Evolutionary conservation across 805 yeast genomes (phyloP).

Genomic region (Yarrowia yakushimensis): DNA sequence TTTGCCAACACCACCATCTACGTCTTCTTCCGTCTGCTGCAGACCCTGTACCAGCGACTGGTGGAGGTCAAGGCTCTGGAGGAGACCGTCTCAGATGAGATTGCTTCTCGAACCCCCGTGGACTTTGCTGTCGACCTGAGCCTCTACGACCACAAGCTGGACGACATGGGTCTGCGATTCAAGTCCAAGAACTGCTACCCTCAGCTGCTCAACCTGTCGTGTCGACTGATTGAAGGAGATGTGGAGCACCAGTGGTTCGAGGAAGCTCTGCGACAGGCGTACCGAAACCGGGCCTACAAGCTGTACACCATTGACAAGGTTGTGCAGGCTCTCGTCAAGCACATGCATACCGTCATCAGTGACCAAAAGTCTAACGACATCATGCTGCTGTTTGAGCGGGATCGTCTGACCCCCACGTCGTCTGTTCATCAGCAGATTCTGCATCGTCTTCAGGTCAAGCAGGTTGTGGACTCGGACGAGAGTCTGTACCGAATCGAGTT

Average conservation of each 20-base stretch:
- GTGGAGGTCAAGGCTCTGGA: conserved; percentile 71
- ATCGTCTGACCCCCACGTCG: conserved; percentile 60
- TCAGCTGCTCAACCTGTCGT: conserved; percentile 74
- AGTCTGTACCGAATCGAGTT: conserved; percentile 86
- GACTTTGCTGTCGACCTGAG: conserved; percentile 84
- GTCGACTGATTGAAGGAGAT: conserved; percentile 78
- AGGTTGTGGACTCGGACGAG: conserved; percentile 79
- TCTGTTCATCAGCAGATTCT: conserved; percentile 84
- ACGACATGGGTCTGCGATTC: conserved; percentile 74
- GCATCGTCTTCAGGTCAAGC: conserved; percentile 82
- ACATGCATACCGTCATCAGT: conserved; percentile 76
- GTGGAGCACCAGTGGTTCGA: conserved; percentile 93
- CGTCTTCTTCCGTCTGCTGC: conserved; percentile 81
- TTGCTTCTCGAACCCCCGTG: conserved; percentile 45
- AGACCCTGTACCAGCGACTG: conserved; percentile 76
- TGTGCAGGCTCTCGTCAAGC: conserved; percentile 76
- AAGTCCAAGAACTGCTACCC: conserved; percentile 47
- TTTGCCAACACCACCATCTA: conserved; percentile 88
- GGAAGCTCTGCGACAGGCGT: conserved; percentile 92
- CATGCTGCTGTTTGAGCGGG: conserved; percentile 75
- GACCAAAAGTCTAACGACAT: conserved; percentile 80
- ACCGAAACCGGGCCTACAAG: conserved; percentile 88
- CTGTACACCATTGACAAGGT: conserved; percentile 92
- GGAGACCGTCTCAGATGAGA: conserved; percentile 66
- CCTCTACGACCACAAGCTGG: conserved; percentile 72